A percentile compares a stretch with the other conserved stretches of the same genome.
These are phyloP conservation scores for Pseudogymnoascus sp. DNA, from an alignment of 2,329 filamentous ascomycete species.

Conservation along the genomic window DNA sequence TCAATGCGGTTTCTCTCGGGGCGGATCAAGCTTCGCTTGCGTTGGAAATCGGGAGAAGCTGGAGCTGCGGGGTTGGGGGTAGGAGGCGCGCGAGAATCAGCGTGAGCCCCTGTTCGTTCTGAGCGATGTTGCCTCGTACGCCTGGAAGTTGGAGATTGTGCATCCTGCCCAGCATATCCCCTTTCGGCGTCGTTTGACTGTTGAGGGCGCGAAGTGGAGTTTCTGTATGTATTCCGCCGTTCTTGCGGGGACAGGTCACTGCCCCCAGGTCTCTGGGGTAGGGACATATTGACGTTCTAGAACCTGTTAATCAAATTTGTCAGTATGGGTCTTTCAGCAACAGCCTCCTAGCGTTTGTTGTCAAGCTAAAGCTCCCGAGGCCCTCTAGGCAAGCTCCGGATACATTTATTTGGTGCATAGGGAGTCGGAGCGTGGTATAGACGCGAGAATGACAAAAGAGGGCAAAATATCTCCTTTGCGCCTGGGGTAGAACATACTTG, in stretches of 20 bases:
- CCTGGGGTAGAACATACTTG: background rate
- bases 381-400: background rate
- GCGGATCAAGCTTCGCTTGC: slow-evolving; percentile 82
- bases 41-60: slow-evolving; percentile 36
- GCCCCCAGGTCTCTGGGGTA: slow-evolving; percentile 56
- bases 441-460: background rate
- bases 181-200: slow-evolving; percentile 64
- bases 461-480: background rate
- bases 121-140: slow-evolving; percentile 9
- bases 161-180: slow-evolving; percentile 30
- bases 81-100: slow-evolving; percentile 20
- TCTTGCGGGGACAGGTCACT: slow-evolving; percentile 50
- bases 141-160: slow-evolving; percentile 7
- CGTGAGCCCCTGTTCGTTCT: slow-evolving; percentile 33
- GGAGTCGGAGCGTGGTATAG: background rate
- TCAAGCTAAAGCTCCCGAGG: background rate
- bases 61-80: slow-evolving; percentile 23
- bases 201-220: slow-evolving; percentile 57
- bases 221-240: slow-evolving; percentile 56
- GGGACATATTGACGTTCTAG: slow-evolving; percentile 40
- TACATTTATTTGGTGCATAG: background rate
- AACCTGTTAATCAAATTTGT: background rate
- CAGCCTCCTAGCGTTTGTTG: background rate
- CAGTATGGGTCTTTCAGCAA: background rate
- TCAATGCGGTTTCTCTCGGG: slow-evolving; percentile 84